These are phyloP conservation scores for Casuarina equisetifolia DNA, from an alignment of 306 rosid species.

Conservation along the genomic window DNA sequence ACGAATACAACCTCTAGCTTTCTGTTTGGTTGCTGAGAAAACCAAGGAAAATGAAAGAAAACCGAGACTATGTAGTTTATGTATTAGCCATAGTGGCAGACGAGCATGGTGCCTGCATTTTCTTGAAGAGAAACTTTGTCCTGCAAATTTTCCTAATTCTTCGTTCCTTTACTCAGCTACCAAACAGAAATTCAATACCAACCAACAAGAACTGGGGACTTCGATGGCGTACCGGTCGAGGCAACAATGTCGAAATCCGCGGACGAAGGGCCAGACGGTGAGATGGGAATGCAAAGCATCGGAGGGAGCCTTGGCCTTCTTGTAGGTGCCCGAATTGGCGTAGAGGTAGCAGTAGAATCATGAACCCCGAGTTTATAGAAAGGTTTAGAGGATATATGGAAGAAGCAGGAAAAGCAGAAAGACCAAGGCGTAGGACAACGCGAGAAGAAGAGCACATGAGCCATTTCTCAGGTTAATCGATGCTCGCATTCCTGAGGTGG, in stretches of 20 bases:
- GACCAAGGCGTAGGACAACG: conserved; percentile 2
- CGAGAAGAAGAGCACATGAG: conserved; percentile 28
- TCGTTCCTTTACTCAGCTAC: neutral
- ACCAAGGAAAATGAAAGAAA: neutral
- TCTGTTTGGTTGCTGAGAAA: neutral
- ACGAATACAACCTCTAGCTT: neutral
- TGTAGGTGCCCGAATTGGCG: conserved; percentile 28
- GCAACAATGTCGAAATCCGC: conserved; percentile 41
- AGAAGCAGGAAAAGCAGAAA: conserved; percentile 27
- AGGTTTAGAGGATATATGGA: conserved; percentile 26
- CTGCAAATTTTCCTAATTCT: neutral
- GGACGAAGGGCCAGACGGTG: conserved; percentile 37
- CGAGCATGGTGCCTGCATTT: neutral
- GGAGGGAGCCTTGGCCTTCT: conserved; percentile 22
- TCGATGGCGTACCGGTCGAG: conserved; percentile 39
- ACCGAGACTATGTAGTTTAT: too few relatives aligned
- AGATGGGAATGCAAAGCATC: conserved; percentile 27
- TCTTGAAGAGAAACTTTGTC: neutral
- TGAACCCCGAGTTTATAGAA: conserved; percentile 21
- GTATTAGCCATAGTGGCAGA: too few relatives aligned
- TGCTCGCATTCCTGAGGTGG: neutral
- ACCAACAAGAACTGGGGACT: conserved; percentile 10
- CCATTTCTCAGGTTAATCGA: conserved; percentile 13
- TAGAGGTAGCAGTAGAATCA: neutral
- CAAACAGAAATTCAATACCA: conserved; percentile 21